Evolutionary conservation across 2,329 filamentous ascomycete genomes (phyloP).

Genomic region (Zymoseptoria crescenta): DNA sequence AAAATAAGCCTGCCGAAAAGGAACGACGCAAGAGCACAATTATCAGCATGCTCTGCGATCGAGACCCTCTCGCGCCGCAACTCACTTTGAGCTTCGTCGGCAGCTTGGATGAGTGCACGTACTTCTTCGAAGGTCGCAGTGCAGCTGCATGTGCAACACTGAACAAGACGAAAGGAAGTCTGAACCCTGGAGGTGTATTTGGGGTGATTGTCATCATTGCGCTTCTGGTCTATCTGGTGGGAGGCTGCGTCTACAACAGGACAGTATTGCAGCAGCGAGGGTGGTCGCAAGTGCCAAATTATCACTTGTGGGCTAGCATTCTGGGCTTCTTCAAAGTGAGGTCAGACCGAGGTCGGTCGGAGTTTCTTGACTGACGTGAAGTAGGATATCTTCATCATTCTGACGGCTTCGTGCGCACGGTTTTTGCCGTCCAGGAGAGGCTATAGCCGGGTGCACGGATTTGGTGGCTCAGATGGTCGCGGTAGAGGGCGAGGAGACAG

Average conservation of each 20-base stretch:
- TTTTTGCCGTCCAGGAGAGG: conserved; percentile 58
- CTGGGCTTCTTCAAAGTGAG: conserved; percentile 72
- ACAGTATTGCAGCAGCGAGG: conserved; percentile 90
- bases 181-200: conserved; percentile 69
- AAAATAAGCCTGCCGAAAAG: conserved; percentile 38
- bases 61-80: conserved; percentile 60
- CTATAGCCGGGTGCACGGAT: conserved; percentile 55
- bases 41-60: conserved; percentile 89
- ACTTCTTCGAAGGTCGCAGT: conserved; percentile 90
- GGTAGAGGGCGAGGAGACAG: conserved; percentile 38
- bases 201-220: conserved; percentile 74
- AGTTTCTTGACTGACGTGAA: not conserved
- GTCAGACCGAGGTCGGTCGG: conserved; percentile 1
- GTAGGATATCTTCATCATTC: conserved; percentile 55
- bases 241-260: conserved; percentile 90
- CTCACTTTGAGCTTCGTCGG: conserved; percentile 78
- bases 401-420: conserved; percentile 61
- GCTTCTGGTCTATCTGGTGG: conserved; percentile 79
- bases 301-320: conserved; percentile 82
- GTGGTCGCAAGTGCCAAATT: conserved; percentile 93
- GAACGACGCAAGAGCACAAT: conserved; percentile 72
- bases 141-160: conserved; percentile 73
- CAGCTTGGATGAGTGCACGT: conserved; percentile 76
- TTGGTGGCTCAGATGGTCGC: conserved; percentile 40
- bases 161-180: conserved; percentile 46